Percentiles rank a stretch among this genome's conserved stretches.
phyloP scores from a whole-genome alignment of 371 early-diverging fungal genomes.

The Furculomyces boomerangus region DNA sequence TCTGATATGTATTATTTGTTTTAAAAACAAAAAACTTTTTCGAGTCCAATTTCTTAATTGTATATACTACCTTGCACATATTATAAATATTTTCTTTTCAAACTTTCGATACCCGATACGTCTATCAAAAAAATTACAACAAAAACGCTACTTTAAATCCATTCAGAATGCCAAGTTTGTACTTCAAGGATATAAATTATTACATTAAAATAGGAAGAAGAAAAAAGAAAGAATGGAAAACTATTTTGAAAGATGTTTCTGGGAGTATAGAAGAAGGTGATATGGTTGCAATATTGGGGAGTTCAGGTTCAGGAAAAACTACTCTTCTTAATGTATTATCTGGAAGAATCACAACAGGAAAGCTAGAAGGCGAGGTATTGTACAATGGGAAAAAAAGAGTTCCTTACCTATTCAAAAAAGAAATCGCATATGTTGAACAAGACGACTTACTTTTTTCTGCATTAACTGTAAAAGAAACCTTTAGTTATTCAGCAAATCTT shows the following conservation, averaged over 20 bases:
- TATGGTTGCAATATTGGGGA: slow-evolving; percentile 51
- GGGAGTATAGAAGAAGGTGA: slow-evolving; percentile 40
- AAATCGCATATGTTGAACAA: slow-evolving; percentile 32
- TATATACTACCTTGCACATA: too few species aligned
- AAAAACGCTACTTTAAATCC: too few species aligned
- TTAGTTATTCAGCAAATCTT: slow-evolving; percentile 42
- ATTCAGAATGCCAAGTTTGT: too few species aligned
- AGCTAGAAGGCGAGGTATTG: slow-evolving; percentile 33
- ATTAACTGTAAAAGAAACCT: slow-evolving; percentile 33
- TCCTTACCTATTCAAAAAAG: slow-evolving; percentile 37
- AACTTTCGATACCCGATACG: too few species aligned
- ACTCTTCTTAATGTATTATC: slow-evolving; percentile 35
- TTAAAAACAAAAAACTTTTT: too few species aligned
- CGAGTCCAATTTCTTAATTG: too few species aligned
- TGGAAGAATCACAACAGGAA: slow-evolving; percentile 30
- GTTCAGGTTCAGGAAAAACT: slow-evolving; percentile 56
- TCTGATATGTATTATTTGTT: too few species aligned
- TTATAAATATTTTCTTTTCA: too few species aligned
- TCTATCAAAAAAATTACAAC: too few species aligned
- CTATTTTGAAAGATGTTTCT: slow-evolving; percentile 24
- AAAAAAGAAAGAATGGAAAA: slow-evolving; percentile 13
- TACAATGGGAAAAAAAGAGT: slow-evolving; percentile 37
- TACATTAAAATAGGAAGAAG: slow-evolving; percentile 28
- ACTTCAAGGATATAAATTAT: slow-evolving; percentile 22
- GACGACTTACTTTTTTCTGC: slow-evolving; percentile 18